Base-by-base conservation (phyloP, 2,329 filamentous ascomycete genomes). In the Dothistroma septosporum region DNA sequence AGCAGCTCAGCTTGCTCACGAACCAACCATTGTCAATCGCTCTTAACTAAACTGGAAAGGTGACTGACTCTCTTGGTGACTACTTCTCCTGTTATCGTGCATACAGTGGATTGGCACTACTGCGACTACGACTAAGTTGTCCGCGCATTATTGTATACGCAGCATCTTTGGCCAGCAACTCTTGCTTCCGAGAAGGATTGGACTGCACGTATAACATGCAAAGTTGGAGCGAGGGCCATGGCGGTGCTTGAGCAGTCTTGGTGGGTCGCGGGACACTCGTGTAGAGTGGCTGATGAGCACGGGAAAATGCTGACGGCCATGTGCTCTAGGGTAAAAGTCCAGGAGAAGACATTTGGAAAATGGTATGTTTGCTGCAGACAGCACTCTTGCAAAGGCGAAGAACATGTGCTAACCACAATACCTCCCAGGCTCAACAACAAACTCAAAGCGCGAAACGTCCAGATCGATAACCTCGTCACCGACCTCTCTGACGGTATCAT, bases 281-380 rank as follows among this genome's bases (percentile, higher is more conserved):
- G n/a, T 44, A 44, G 41, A 44, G 41, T n/a, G 41, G 4, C 16
- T 19, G 2, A 3, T 44, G 41, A 44, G 9, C 14, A 44, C 12
- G 46, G 46, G 16, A 10, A 2, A 12, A 28, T 53, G 55, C 59
- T 66, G 59, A 63, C 35, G 9, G 7, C 35, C 16, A 24, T 56
- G 7, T 55, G 49, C 14, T 14, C 16, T 31, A 66, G 66, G 65
- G 52, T 66, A 47, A 69, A 69, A 61, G 67, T 69, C 33, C 93
- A 97, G 81, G 89, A 97, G 77, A 99, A 97, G 84, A 99, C 94
- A 31, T 99, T 99, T 78, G 96, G 92, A 61, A 99, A 97, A 90
- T 99, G 94, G 89, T 90, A 72, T 70, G 78, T 73, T 62, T n/a
- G 10, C 16, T 35, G 16, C 48, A 6, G 33, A 10, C 33, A 9